These are phyloP conservation scores for Lodderomyces margitis DNA, from an alignment of 1,139 yeast species.

Conservation along the genomic window DNA sequence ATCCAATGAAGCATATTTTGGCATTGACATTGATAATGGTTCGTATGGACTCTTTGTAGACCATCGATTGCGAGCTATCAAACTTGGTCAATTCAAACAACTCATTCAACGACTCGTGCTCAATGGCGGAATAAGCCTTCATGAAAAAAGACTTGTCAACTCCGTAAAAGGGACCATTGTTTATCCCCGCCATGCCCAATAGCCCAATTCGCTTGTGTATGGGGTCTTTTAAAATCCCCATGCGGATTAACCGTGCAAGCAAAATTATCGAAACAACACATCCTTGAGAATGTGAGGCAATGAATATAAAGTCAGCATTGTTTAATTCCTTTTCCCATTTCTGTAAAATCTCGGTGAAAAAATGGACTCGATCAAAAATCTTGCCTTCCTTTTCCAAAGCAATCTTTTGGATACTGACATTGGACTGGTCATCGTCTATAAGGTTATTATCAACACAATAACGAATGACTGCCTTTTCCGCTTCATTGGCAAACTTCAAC, in stretches of 20 bases:
- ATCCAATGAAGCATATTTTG: constrained; percentile 78
- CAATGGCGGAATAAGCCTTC: constrained; percentile 87
- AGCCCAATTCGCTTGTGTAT: constrained; percentile 61
- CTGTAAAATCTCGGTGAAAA: constrained; percentile 67
- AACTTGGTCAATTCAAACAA: constrained; percentile 83
- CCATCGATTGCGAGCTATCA: constrained; percentile 67
- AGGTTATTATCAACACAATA: constrained; percentile 65
- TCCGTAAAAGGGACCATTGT: constrained; percentile 91
- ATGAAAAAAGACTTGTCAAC: constrained; percentile 79
- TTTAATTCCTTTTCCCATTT: constrained; percentile 71
- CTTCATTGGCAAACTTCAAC: constrained; percentile 79
- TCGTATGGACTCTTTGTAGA: constrained; percentile 65
- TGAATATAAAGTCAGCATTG: constrained; percentile 78
- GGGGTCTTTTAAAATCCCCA: constrained; percentile 58
- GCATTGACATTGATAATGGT: constrained; percentile 67
- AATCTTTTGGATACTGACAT: constrained; percentile 75
- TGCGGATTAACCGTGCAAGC: constrained; percentile 66
- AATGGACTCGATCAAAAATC: constrained; percentile 79
- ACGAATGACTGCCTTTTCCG: constrained; percentile 69
- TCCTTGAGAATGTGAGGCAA: constrained; percentile 96
- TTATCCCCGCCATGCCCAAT: constrained; percentile 93
- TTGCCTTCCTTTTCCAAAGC: constrained; percentile 94
- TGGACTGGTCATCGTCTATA: constrained; percentile 35
- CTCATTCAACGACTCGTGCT: constrained; percentile 80
- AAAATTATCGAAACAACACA: constrained; percentile 86